These are phyloP conservation scores for Curvularia lunata DNA, from an alignment of 2,329 filamentous ascomycete genomes.

Conservation along the genomic window DNA sequence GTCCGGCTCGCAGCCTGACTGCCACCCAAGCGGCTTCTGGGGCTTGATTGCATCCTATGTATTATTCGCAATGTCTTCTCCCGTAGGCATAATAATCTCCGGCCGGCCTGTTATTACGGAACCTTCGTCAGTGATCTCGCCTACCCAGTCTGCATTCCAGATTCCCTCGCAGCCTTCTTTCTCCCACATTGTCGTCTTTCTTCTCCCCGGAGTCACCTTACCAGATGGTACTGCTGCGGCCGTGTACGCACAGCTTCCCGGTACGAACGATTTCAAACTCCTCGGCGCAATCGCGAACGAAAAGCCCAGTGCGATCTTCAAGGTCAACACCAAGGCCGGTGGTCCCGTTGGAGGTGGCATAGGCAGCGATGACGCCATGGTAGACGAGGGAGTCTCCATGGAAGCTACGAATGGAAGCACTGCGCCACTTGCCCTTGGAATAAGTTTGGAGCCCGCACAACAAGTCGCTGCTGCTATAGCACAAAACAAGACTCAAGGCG, in stretches of 20 bases:
- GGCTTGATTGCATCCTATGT: background rate
- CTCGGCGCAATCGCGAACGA: constrained; percentile 88
- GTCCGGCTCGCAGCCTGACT: constrained; percentile 9
- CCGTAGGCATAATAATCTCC: constrained; percentile 66
- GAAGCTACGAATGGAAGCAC: constrained; percentile 20
- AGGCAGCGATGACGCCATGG: constrained; percentile 58
- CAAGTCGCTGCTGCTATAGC: constrained; percentile 74
- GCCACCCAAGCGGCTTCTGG: background rate
- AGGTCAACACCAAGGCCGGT: constrained; percentile 60
- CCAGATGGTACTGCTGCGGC: constrained; percentile 81
- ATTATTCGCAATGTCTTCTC: constrained; percentile 52
- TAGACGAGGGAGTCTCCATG: constrained; percentile 45
- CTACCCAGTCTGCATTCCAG: constrained; percentile 69
- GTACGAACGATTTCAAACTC: constrained; percentile 72
- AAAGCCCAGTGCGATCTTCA: constrained; percentile 92
- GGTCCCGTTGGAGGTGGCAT: constrained; percentile 47
- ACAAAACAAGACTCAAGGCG: constrained; percentile 58
- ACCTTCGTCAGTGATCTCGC: constrained; percentile 58
- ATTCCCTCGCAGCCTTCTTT: constrained; percentile 68
- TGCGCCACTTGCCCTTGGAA: constrained; percentile 70
- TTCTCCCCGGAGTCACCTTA: constrained; percentile 77
- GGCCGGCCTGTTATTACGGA: constrained; percentile 66
- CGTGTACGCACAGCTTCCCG: constrained; percentile 82
- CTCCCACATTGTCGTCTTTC: constrained; percentile 83
- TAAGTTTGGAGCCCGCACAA: constrained; percentile 78